Conservation (phyloP, 768 basidiomycete genomes). For the Russula sp. region DNA sequence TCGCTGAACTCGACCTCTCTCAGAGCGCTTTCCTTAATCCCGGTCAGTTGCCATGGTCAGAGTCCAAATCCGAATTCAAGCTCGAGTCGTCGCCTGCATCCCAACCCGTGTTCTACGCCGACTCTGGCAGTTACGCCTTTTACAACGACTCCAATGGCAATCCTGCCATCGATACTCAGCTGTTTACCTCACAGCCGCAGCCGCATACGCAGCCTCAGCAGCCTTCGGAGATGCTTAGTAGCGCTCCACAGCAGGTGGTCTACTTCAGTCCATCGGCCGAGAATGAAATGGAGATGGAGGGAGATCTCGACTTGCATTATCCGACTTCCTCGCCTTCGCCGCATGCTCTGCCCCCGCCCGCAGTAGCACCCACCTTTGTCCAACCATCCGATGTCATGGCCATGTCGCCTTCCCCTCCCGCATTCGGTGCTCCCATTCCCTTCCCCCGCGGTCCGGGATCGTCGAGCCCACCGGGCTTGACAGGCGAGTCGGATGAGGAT, state of each 20-base stretch:
- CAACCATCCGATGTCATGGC: slow-evolving; percentile 27
- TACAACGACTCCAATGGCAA: slow-evolving; percentile 22
- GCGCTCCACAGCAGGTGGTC: slow-evolving; percentile 20
- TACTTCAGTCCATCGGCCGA: slow-evolving; percentile 20
- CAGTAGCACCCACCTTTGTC: slow-evolving; percentile 8
- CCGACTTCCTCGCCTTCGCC: slow-evolving; percentile 6
- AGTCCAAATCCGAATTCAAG: slow-evolving; percentile 21
- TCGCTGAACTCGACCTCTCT: slow-evolving; percentile 21
- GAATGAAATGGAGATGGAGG: slow-evolving; percentile 21
- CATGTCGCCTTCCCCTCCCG: slow-evolving; percentile 23
- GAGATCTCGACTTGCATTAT: slow-evolving; percentile 14
- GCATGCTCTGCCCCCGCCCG: not conserved
- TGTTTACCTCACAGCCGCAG: slow-evolving; percentile 18
- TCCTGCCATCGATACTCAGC: slow-evolving; percentile 17
- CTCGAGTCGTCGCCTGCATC: slow-evolving; percentile 11
- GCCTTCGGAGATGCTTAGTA: slow-evolving; percentile 8
- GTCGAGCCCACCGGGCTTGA: slow-evolving; percentile 29
- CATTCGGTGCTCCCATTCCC: slow-evolving; percentile 4
- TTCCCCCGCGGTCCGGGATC: slow-evolving; percentile 24
- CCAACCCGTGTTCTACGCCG: slow-evolving; percentile 17
- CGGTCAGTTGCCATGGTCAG: slow-evolving; percentile 25
- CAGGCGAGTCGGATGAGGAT: slow-evolving; percentile 27
- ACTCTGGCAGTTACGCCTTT: slow-evolving; percentile 19
- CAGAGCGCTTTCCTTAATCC: slow-evolving; percentile 22
- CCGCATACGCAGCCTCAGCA: slow-evolving; percentile 9